Evolutionary conservation across 208 protist species (phyloP).

Genomic region (Acanthamoeba triangularis): DNA sequence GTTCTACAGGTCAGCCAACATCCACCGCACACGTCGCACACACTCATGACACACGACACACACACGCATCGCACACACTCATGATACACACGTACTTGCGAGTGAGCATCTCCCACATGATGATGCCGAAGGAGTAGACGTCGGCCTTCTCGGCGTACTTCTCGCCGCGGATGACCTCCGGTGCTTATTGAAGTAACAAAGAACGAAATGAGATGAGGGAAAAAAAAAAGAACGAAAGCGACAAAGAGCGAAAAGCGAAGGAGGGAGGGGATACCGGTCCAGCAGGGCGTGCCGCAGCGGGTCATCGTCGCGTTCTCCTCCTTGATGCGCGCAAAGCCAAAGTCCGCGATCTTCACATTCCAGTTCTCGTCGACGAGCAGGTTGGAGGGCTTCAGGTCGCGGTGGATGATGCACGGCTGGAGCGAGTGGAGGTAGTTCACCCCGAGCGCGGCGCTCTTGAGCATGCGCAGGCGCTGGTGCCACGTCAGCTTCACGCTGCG

Average conservation of each 20-base stretch:
- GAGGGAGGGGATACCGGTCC: slow-evolving; percentile 43
- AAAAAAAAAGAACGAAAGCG: background rate
- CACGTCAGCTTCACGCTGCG: background rate
- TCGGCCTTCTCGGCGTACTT: slow-evolving; percentile 29
- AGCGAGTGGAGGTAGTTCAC: slow-evolving; percentile 72
- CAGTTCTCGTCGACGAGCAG: slow-evolving; percentile 74
- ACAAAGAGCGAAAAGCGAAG: too few species aligned
- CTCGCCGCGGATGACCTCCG: slow-evolving; percentile 32
- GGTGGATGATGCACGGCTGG: slow-evolving; percentile 35
- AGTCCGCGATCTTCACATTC: slow-evolving; percentile 66
- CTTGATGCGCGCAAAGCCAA: slow-evolving; percentile 56
- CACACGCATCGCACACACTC: background rate
- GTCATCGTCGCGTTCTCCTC: slow-evolving; percentile 72
- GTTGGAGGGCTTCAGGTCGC: slow-evolving; percentile 70
- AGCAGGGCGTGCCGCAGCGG: slow-evolving; percentile 60
- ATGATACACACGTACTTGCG: background rate
- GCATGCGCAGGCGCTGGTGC: slow-evolving; percentile 23
- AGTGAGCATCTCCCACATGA: slow-evolving; percentile 71
- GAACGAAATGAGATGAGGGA: too few species aligned
- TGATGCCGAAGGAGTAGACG: slow-evolving; percentile 59
- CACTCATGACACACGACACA: too few species aligned
- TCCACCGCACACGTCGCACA: too few species aligned
- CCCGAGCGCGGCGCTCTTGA: slow-evolving; percentile 53
- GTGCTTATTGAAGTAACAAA: too few species aligned
- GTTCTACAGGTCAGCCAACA: too few species aligned